A percentile compares a stretch with the other conserved stretches of the same genome.
Evolutionary conservation across 768 basidiomycete genomes (phyloP).

Genomic region (Kwoniella shandongensis): DNA sequence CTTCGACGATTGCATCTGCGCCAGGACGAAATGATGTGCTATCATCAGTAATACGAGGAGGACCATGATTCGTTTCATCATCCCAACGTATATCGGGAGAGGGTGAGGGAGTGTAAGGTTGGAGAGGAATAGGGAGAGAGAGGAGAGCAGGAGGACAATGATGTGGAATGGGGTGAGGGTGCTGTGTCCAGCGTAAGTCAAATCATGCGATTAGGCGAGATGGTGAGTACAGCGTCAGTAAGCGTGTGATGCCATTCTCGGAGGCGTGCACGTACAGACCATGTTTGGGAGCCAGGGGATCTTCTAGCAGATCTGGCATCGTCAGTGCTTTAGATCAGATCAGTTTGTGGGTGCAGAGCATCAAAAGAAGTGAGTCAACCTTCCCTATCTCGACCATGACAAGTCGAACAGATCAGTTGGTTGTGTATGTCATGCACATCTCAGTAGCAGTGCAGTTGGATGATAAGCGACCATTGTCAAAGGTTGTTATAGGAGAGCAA

Average conservation of each 20-base stretch:
- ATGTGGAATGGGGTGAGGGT: slow-evolving; percentile 41
- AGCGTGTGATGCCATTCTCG: too few species aligned
- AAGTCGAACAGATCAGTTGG: too few species aligned
- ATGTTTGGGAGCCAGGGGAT: slow-evolving; percentile 18
- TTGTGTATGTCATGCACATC: too few species aligned
- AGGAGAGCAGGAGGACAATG: slow-evolving; percentile 25
- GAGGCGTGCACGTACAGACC: slow-evolving; percentile 13
- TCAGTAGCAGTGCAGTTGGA: too few species aligned
- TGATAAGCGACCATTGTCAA: too few species aligned
- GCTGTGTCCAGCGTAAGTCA: slow-evolving; percentile 1
- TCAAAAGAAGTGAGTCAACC: too few species aligned
- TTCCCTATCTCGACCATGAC: too few species aligned
- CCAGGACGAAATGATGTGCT: slow-evolving; percentile 19
- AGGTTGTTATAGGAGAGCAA: too few species aligned
- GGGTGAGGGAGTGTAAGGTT: slow-evolving; percentile 28
- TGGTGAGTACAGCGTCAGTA: neutral
- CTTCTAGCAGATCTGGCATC: slow-evolving; percentile 19
- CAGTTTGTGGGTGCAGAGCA: too few species aligned
- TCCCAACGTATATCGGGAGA: slow-evolving; percentile 11
- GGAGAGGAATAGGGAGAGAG: slow-evolving; percentile 25
- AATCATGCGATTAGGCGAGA: too few species aligned
- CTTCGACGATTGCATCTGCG: slow-evolving; percentile 18
- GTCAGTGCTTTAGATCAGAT: too few species aligned
- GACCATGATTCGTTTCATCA: slow-evolving; percentile 28
- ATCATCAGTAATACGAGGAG: slow-evolving; percentile 32